Base-by-base conservation (phyloP, 768 basidiomycete genomes). In the Leccinum variicolor region DNA sequence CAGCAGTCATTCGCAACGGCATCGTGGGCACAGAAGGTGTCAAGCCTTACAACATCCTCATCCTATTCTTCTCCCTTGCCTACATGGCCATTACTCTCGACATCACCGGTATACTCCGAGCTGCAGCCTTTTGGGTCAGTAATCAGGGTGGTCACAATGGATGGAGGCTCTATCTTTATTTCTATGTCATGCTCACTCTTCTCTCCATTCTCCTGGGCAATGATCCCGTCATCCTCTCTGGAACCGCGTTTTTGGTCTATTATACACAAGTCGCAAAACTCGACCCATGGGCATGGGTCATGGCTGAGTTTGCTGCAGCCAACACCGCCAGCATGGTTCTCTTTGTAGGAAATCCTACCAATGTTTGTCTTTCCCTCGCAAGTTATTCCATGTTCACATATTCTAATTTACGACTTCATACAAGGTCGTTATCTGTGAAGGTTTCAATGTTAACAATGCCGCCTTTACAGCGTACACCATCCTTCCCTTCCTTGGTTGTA, bases 21-120 rank as follows among this genome's bases (percentile, higher is more conserved):
- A 92, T 96, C 53, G 84, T 95, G 11, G 89, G 89, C 6, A 77
- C 79, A 0, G 86, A 87, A 58, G 88, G 88, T 4, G 82, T 98
- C 25, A 84, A 89, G 62, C 95, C 95, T 0, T 91, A 94, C 66
- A 92, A 97, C 69, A 94, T 98, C 62, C 83, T 98, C 70, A 91
- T 92, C 25, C 76, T 98, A 1, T 98, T 98, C 74, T 85, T 93
- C 64, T 92, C 90, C 3, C 78, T 97, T 50, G 93, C 94, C 0
- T 98, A 98, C 73, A 88, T 97, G 79, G 86, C 94, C 5, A 88
- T 97, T 33, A 92, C 94, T 0, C 79, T 98, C 43, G 96, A 98
- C 66, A 81, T 87, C 8, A 94, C 94, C 0, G 96, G 96, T 6
- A 78, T 94, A 15, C 79, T 98, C 4, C 84, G 89, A 51, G 88